phyloP scores from a whole-genome alignment of 306 rosid genomes.

The Bauhinia variegata region DNA sequence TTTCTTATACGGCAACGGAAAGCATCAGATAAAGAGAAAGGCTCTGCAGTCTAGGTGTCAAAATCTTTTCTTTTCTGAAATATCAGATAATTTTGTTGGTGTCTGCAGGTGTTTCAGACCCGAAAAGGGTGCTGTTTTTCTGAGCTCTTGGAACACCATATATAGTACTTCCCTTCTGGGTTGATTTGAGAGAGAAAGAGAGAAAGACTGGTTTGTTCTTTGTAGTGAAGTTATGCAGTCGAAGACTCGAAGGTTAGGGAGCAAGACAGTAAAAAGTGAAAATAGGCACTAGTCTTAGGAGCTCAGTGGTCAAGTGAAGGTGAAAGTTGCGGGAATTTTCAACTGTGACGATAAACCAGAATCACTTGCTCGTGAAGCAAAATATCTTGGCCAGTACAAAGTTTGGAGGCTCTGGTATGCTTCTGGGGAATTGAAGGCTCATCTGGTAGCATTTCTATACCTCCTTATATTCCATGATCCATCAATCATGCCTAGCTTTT shows the following conservation, averaged over 20 bases:
- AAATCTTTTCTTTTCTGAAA: constrained; percentile 30
- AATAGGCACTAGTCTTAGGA: constrained; percentile 35
- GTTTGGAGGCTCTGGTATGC: constrained; percentile 44
- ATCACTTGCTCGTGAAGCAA: constrained; percentile 67
- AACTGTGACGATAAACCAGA: constrained; percentile 55
- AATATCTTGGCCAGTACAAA: constrained; percentile 51
- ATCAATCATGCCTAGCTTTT: constrained; percentile 41
- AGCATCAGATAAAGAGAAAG: constrained; percentile 35
- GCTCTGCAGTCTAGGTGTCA: constrained; percentile 49
- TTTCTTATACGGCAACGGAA: constrained; percentile 47
- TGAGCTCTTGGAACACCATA: constrained; percentile 39
- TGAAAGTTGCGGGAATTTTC: constrained; percentile 38
- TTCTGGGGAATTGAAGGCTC: constrained; percentile 54
- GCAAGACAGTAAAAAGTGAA: constrained; percentile 40
- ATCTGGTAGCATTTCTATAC: constrained; percentile 29
- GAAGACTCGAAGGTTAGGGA: constrained; percentile 28
- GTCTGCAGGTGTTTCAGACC: constrained; percentile 49
- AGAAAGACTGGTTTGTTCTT: constrained; percentile 36
- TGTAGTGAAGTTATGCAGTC: constrained; percentile 56
- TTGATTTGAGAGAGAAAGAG: constrained; percentile 54
- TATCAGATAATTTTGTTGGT: constrained; percentile 42
- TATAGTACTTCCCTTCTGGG: constrained; percentile 37
- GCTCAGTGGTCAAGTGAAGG: constrained; percentile 48
- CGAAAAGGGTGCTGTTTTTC: constrained; percentile 61
- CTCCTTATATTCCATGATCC: constrained; percentile 40